These are phyloP conservation scores for Pelargonium fulgidum DNA, from an alignment of 441 rosid species.

Conservation along the genomic window DNA sequence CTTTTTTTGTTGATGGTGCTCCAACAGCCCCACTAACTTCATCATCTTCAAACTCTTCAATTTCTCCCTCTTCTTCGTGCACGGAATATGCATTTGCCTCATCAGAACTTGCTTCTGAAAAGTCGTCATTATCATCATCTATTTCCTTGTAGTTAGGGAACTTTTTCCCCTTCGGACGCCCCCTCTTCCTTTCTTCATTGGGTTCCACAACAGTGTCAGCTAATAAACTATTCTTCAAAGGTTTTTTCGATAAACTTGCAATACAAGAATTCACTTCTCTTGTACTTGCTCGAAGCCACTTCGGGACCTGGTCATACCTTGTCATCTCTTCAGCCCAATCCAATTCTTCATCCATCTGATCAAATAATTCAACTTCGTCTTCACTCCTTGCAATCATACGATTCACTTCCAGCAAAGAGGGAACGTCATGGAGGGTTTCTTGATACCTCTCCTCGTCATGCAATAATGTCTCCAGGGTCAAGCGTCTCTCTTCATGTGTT, in stretches of 20 bases:
- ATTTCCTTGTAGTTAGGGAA: constrained; percentile 88
- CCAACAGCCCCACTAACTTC: constrained; percentile 66
- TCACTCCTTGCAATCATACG: constrained; percentile 97
- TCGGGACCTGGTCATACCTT: constrained; percentile 77
- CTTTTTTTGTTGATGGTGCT: constrained; percentile 48
- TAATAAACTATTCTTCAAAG: constrained; percentile 59
- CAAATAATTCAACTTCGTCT: constrained; percentile 90
- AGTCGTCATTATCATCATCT: constrained; percentile 87
- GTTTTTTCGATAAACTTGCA: constrained; percentile 83
- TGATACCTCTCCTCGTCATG: constrained; percentile 99
- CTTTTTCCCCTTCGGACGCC: constrained; percentile 88
- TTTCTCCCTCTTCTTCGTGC: constrained; percentile 90
- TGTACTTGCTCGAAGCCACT: constrained; percentile 92
- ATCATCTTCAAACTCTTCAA: constrained; percentile 75
- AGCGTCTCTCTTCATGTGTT: constrained; percentile 97
- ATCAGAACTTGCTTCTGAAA: constrained; percentile 86
- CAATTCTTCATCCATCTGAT: constrained; percentile 99
- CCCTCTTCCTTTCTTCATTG: constrained; percentile 78
- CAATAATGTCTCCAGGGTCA: constrained; percentile 92
- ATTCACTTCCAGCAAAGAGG: constrained; percentile 90
- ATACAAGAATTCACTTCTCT: constrained; percentile 70
- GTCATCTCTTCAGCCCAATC: constrained; percentile 98
- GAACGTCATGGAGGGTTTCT: constrained; percentile 96
- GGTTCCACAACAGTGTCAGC: constrained; percentile 45
- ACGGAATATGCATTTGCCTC: constrained; percentile 75